Conservation (phyloP, 148 eudicot species). For the Hydrangea macrophylla region DNA sequence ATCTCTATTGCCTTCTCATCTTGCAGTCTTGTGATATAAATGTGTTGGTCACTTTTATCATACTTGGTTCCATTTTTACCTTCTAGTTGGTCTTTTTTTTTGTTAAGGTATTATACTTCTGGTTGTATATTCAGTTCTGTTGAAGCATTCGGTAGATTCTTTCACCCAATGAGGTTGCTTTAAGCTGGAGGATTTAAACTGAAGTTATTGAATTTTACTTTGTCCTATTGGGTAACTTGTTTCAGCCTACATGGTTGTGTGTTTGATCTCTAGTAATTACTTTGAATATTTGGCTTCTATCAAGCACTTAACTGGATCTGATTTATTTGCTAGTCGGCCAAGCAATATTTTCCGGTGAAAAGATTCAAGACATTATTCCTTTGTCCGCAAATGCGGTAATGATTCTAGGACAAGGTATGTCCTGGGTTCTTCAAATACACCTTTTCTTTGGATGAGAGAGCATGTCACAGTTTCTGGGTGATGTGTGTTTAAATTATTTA, state of each 20-base stretch:
- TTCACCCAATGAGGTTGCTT: not conserved
- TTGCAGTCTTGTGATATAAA: not conserved
- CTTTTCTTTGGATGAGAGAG: not conserved
- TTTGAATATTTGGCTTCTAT: not conserved
- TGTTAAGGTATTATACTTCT: not conserved
- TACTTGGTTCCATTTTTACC: not conserved
- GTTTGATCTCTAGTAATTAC: not conserved
- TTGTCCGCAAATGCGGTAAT: conserved; percentile 57
- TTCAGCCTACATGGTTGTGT: not conserved
- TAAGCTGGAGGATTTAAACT: not conserved
- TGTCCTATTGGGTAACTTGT: not conserved
- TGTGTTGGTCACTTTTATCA: not conserved
- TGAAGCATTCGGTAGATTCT: not conserved
- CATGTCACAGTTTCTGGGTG: not conserved
- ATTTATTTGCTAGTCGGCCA: conserved; percentile 40
- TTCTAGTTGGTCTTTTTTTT: not conserved
- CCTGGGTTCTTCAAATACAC: conserved; percentile 5
- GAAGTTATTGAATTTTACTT: not conserved
- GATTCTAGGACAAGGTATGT: conserved; percentile 89
- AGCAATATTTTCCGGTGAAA: conserved; percentile 77
- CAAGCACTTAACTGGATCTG: not conserved
- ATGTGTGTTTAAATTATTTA: not conserved
- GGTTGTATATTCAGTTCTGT: not conserved
- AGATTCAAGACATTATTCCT: conserved; percentile 63
- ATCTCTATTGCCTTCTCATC: not conserved